Base-by-base conservation (phyloP, 169 alveolate genomes). In the Cryptosporidium baileyi region DNA sequence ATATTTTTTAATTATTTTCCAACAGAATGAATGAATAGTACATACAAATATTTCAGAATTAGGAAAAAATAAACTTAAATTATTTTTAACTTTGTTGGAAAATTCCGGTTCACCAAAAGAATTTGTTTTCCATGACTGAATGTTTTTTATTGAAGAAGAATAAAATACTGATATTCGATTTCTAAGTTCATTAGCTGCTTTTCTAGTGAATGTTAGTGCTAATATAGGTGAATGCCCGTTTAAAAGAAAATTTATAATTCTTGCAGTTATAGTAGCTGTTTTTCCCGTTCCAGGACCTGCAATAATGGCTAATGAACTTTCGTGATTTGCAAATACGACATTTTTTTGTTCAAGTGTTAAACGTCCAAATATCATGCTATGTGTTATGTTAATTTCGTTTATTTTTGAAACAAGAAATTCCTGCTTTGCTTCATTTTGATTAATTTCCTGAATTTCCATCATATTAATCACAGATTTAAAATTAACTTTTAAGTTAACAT, bases 231-330 rank as follows among this genome's bases (percentile, higher is more conserved):
- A 63, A 26, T 79, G 34, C 11, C 82, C 89, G 32, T 32, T 38
- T 19, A 89, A 44, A 19, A 93, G 67, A 80, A 93, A 89, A 57
- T 82, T 89, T 26, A 93, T 89, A 2, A 93, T 89, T 80, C 94
- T 90, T 26, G 91, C 88, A 2, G 94, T 91, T 74, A 93, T 79
- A 32, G 93, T 91, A 52, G 82, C 88, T 11, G 96, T 93, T 80
- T 93, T 93, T 0, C 96, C 96, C 6, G 93, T 85, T 15, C 96
- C 96, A 59, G 96, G 94, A 3, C 94, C 93, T 1, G 96, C 96
- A 2, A 90, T 88, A 15, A 93, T 93, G 26, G 89, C 60, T 54
- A 91, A 61, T 52, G 92, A 89, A 28, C 74, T 61, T 7, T 89
- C 91, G 38, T 88, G 62, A 59, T 80, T 88, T 38, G 67, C 61